These are phyloP conservation scores for Celoporthe dispersa DNA, from an alignment of 2,329 filamentous ascomycete species.

Conservation along the genomic window DNA sequence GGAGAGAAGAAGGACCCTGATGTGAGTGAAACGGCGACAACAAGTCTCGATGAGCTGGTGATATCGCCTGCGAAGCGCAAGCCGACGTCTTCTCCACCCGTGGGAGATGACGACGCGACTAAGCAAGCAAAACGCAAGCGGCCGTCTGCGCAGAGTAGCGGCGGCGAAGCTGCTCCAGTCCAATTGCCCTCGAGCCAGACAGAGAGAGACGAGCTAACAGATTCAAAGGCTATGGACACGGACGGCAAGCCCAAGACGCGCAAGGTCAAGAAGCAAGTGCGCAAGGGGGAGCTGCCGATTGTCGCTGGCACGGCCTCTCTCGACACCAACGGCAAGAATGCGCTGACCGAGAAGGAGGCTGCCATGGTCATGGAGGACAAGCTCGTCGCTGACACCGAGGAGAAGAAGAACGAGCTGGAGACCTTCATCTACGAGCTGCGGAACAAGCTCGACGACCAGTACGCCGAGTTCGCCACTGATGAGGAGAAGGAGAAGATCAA, in stretches of 20 bases:
- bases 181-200: conserved; percentile 3
- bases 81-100: conserved; percentile 19
- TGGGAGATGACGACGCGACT: conserved; percentile 13
- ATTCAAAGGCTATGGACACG: conserved; percentile 78
- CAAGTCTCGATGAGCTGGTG: conserved; percentile 3
- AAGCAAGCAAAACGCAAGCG: conserved; percentile 25
- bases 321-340: conserved; percentile 68
- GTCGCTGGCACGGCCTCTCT: conserved; percentile 81
- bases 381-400: conserved; percentile 95
- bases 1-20: conserved; percentile 70
- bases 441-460: conserved; percentile 90
- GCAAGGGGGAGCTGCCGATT: conserved; percentile 93
- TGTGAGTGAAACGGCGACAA: conserved; percentile 59
- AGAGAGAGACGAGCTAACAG: conserved; percentile 25
- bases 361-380: conserved; percentile 98
- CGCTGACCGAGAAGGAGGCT: conserved; percentile 80
- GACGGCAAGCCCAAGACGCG: conserved; percentile 80
- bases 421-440: conserved; percentile 96
- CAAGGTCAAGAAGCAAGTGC: conserved; percentile 99
- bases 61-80: conserved; percentile 21
- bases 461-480: conserved; percentile 84
- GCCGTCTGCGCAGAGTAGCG: conserved; percentile 5
- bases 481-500: conserved; percentile 90
- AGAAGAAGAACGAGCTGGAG: conserved; percentile 99
- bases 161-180: conserved; percentile 14